A percentile compares a stretch with the other conserved stretches of the same genome.
phyloP scores from a whole-genome alignment of 2,329 filamentous ascomycete species.

The Penicillium sp. region DNA sequence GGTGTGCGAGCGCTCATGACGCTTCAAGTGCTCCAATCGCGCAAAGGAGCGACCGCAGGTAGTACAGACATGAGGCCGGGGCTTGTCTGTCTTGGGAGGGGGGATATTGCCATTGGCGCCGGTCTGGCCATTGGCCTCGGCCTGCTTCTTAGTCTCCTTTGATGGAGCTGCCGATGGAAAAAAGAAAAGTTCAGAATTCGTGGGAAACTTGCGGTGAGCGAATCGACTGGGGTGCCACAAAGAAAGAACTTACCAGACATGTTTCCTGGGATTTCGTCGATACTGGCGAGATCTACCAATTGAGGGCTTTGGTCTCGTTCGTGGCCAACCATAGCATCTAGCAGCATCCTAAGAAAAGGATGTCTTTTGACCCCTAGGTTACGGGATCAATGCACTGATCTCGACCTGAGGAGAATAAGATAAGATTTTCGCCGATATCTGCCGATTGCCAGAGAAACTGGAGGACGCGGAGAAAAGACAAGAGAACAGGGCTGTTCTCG shows the following conservation, averaged over 20 bases:
- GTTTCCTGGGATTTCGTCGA: conserved; percentile 48
- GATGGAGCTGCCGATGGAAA: conserved; percentile 28
- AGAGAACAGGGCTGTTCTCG: neutral
- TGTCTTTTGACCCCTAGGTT: conserved; percentile 16
- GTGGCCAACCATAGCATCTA: conserved; percentile 48
- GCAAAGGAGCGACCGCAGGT: conserved; percentile 94
- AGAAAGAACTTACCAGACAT: conserved; percentile 45
- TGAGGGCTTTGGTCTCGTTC: conserved; percentile 43
- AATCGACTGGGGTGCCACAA: conserved; percentile 5
- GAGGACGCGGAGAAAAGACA: neutral
- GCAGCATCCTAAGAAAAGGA: conserved; percentile 38
- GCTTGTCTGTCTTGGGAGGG: conserved; percentile 95
- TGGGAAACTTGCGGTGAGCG: conserved; percentile 11
- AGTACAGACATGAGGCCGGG: conserved; percentile 88
- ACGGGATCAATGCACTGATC: conserved; percentile 16
- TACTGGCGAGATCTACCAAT: conserved; percentile 48
- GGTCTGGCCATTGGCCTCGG: conserved; percentile 37
- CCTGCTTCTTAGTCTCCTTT: conserved; percentile 40
- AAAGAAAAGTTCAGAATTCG: conserved; percentile 34
- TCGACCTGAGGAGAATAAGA: conserved; percentile 13
- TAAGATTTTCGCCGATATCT: conserved; percentile 10
- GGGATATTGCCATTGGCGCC: conserved; percentile 54
- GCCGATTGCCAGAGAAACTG: neutral
- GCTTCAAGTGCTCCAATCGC: conserved; percentile 92
- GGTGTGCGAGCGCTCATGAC: conserved; percentile 96